Percentiles rank a stretch among this genome's conserved stretches.
phyloP scores from a whole-genome alignment of 768 basidiomycete species.

The Leccinum uliginosum region DNA sequence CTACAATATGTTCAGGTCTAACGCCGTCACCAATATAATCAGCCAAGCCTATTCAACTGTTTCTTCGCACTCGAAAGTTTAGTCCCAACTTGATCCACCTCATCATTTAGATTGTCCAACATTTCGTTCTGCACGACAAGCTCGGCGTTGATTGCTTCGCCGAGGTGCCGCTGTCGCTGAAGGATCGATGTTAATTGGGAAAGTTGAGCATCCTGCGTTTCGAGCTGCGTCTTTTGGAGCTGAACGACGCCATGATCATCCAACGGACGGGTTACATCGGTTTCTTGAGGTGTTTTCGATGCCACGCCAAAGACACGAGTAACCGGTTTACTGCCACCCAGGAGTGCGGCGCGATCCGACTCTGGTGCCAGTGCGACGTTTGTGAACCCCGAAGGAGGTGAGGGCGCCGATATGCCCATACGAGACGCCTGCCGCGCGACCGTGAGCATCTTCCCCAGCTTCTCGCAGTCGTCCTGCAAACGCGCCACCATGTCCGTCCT shows the following conservation, averaged over 20 bases:
- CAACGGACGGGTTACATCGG: constrained; percentile 79
- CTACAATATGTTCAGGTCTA: constrained; percentile 3
- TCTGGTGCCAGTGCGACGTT: constrained; percentile 38
- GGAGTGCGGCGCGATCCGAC: constrained; percentile 61
- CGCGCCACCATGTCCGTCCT: constrained; percentile 86
- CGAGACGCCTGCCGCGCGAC: constrained; percentile 57
- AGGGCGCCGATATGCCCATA: constrained; percentile 23
- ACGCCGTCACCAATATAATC: constrained; percentile 5
- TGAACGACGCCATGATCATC: constrained; percentile 78
- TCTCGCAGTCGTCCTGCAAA: constrained; percentile 88
- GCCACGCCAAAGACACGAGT: constrained; percentile 78
- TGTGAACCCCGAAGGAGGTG: constrained; percentile 27
- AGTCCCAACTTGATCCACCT: constrained; percentile 72
- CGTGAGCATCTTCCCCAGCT: constrained; percentile 80
- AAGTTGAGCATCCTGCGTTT: constrained; percentile 80
- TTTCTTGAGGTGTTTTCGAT: constrained; percentile 61
- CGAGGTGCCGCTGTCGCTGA: constrained; percentile 79
- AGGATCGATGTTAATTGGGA: constrained; percentile 76
- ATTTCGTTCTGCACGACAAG: constrained; percentile 81
- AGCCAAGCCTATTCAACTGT: constrained; percentile 77
- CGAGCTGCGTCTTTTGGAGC: constrained; percentile 76
- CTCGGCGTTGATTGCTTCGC: constrained; percentile 81
- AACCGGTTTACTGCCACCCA: constrained; percentile 49
- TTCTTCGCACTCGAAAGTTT: constrained; percentile 80
- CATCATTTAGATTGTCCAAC: constrained; percentile 70